phyloP scores from a whole-genome alignment of 495 filamentous ascomycete species.

The Podospora sp. region DNA sequence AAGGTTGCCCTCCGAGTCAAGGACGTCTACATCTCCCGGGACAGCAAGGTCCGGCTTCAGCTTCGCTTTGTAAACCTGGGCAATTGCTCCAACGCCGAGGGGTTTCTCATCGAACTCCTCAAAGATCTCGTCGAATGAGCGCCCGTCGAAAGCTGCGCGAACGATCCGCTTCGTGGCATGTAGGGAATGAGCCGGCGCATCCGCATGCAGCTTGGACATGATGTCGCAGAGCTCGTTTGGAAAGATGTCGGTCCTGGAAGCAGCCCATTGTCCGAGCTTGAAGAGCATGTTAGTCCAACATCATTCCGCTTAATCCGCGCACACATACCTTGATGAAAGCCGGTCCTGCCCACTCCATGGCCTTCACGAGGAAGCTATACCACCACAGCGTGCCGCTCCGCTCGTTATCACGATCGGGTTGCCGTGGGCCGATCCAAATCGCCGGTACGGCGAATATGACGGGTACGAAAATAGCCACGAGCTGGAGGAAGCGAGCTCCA shows the following conservation, averaged over 20 bases:
- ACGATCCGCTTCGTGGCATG: conserved; percentile 78
- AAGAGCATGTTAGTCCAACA: neutral
- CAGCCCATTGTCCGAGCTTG: conserved; percentile 98
- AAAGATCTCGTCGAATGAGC: conserved; percentile 87
- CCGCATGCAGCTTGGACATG: conserved; percentile 94
- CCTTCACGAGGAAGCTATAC: conserved; percentile 84
- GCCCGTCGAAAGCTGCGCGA: conserved; percentile 74
- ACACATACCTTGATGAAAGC: conserved; percentile 91
- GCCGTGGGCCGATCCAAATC: conserved; percentile 72
- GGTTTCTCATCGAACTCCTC: conserved; percentile 93
- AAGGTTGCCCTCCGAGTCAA: conserved; percentile 56
- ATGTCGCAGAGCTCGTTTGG: conserved; percentile 87
- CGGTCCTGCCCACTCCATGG: conserved; percentile 93
- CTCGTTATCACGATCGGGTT: conserved; percentile 65
- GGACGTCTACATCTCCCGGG: conserved; percentile 59
- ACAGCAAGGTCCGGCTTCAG: conserved; percentile 76
- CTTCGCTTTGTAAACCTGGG: conserved; percentile 96
- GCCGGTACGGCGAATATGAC: conserved; percentile 78
- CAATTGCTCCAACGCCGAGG: conserved; percentile 93
- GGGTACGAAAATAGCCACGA: conserved; percentile 87
- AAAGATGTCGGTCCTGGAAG: conserved; percentile 95
- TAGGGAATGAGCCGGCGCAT: conserved; percentile 90
- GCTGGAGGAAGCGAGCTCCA: conserved; percentile 78
- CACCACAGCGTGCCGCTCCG: conserved; percentile 87
- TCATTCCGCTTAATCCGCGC: neutral